These are phyloP conservation scores for Gaillardinia entomophila DNA, from an alignment of 805 yeast genomes.

Conservation along the genomic window DNA sequence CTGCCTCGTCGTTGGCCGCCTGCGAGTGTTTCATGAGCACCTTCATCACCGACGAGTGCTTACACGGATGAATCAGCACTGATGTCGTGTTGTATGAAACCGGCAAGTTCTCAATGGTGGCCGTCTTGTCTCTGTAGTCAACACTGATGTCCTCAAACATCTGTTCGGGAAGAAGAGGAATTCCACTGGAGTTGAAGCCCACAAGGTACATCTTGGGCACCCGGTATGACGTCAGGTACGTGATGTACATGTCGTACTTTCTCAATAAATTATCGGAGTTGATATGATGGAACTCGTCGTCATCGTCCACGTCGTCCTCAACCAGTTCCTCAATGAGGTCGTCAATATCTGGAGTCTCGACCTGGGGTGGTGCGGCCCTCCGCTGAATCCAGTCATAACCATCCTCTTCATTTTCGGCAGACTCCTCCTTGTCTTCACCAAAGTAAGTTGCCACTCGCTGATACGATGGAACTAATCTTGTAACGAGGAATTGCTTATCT, in stretches of 20 bases:
- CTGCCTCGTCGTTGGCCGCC: slow-evolving; percentile 24
- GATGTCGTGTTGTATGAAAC: slow-evolving; percentile 68
- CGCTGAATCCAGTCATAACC: slow-evolving; percentile 56
- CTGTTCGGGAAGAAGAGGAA: slow-evolving; percentile 77
- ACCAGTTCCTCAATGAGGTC: slow-evolving; percentile 41
- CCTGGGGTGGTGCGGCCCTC: slow-evolving; percentile 9
- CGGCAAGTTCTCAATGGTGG: slow-evolving; percentile 91
- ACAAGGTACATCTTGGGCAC: slow-evolving; percentile 93
- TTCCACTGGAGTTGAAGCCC: slow-evolving; percentile 79
- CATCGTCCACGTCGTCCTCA: slow-evolving; percentile 28
- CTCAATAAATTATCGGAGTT: slow-evolving; percentile 40
- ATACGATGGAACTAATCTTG: slow-evolving; percentile 84
- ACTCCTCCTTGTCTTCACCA: slow-evolving; percentile 33
- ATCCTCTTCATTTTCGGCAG: slow-evolving; percentile 17
- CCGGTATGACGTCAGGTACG: slow-evolving; percentile 90
- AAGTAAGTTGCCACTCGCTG: slow-evolving; percentile 59
- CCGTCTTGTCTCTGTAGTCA: slow-evolving; percentile 93
- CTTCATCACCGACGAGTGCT: slow-evolving; percentile 92
- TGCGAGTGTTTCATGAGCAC: slow-evolving; percentile 72
- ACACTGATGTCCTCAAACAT: slow-evolving; percentile 94
- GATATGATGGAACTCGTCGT: slow-evolving; percentile 28
- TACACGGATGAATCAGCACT: slow-evolving; percentile 93
- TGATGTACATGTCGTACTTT: slow-evolving; percentile 81
- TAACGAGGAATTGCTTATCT: slow-evolving; percentile 82
- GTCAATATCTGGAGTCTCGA: slow-evolving; percentile 43